Conservation (phyloP, 441 rosid genomes). For the Flueggea neowawraea region DNA sequence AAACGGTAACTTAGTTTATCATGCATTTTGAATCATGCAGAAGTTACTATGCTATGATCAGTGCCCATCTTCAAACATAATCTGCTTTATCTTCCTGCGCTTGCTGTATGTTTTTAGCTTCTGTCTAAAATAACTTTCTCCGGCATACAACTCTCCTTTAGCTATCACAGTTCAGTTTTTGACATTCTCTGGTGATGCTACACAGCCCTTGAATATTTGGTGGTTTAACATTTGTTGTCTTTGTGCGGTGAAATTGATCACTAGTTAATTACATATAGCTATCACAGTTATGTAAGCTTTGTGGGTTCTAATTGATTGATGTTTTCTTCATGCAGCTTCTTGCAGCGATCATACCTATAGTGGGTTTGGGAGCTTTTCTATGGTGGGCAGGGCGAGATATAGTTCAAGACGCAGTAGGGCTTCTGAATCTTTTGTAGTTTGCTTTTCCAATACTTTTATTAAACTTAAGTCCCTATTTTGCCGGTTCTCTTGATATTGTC, state of each 20-base stretch:
- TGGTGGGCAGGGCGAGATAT: slow-evolving; percentile 96
- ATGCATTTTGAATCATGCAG: not conserved
- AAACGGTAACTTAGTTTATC: not conserved
- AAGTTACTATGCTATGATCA: slow-evolving; percentile 1
- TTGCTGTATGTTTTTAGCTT: not conserved
- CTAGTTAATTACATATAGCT: too few relatives aligned
- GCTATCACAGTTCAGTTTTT: too few relatives aligned
- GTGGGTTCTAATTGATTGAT: slow-evolving; percentile 14
- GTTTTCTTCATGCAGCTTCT: slow-evolving; percentile 45
- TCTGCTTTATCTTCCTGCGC: not conserved
- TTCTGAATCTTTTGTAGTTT: not conserved
- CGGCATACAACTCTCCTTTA: too few relatives aligned
- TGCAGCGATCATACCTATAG: slow-evolving; percentile 59
- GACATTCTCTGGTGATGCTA: too few relatives aligned
- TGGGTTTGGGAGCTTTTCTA: slow-evolving; percentile 78
- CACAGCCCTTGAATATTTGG: too few relatives aligned
- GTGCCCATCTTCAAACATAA: not conserved
- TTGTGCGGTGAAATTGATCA: too few relatives aligned
- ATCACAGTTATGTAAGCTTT: not conserved
- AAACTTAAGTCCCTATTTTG: too few relatives aligned
- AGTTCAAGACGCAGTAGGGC: slow-evolving; percentile 64
- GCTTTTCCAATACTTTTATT: too few relatives aligned
- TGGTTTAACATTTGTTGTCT: too few relatives aligned
- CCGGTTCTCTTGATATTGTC: too few relatives aligned
- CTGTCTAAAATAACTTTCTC: too few relatives aligned